Conservation (phyloP, 1,284 basidiomycete species). For the Albatrellus sp. region DNA sequence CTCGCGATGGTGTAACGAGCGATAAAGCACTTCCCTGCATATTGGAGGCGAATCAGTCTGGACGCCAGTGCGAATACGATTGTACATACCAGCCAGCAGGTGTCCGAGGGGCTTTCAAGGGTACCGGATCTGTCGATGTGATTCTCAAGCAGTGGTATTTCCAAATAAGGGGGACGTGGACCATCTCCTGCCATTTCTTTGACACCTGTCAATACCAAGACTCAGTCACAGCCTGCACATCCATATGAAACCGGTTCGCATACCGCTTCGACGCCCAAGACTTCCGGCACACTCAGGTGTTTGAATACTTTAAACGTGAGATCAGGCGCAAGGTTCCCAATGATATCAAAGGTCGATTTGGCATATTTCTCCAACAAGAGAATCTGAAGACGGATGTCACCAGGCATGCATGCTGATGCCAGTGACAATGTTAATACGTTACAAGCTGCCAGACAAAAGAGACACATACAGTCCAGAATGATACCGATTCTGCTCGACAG, state of each 20-base stretch:
- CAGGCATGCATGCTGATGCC: slow-evolving; percentile 50
- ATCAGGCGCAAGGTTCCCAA: slow-evolving; percentile 60
- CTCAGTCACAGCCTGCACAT: background rate
- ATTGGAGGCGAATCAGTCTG: background rate
- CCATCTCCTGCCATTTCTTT: slow-evolving; percentile 59
- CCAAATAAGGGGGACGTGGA: slow-evolving; percentile 70
- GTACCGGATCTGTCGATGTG: slow-evolving; percentile 64
- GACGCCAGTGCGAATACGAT: background rate
- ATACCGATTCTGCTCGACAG: slow-evolving; percentile 21
- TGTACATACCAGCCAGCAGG: slow-evolving; percentile 61
- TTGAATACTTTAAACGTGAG: slow-evolving; percentile 58
- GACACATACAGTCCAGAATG: slow-evolving; percentile 33
- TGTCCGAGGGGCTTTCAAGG: slow-evolving; percentile 42
- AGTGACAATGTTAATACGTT: slow-evolving; percentile 7
- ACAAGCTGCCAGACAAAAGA: background rate
- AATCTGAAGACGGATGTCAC: slow-evolving; percentile 68
- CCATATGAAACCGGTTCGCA: slow-evolving; percentile 10
- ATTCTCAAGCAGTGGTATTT: slow-evolving; percentile 61
- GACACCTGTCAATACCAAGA: slow-evolving; percentile 40
- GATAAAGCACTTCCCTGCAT: slow-evolving; percentile 64
- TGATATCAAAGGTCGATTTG: slow-evolving; percentile 69
- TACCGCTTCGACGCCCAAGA: slow-evolving; percentile 47
- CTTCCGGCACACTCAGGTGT: slow-evolving; percentile 50
- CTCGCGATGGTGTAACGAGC: slow-evolving; percentile 76
- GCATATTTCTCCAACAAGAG: slow-evolving; percentile 73